phyloP scores from a whole-genome alignment of 176 grass and related monocot species.

The Pontederia crassipes region DNA sequence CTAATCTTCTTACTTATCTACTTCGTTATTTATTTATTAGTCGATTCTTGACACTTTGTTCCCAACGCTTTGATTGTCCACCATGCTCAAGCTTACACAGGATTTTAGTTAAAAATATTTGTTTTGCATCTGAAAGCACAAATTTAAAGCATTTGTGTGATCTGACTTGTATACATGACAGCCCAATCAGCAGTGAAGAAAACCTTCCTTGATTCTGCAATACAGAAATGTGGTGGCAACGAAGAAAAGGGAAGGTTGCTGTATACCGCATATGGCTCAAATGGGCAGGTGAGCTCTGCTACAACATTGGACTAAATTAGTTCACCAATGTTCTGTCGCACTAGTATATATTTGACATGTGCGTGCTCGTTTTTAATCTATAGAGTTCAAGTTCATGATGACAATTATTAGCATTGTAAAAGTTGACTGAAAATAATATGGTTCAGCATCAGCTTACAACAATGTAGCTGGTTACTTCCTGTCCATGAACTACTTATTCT shows the following conservation, averaged over 20 bases:
- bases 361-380: too few relatives aligned
- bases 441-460: background rate
- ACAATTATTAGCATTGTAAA: background rate
- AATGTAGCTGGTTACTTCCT: too few relatives aligned
- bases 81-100: too few relatives aligned
- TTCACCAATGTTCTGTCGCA: background rate
- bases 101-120: too few relatives aligned
- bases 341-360: background rate
- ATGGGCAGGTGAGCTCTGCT: slow-evolving; percentile 52
- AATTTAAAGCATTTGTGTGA: too few relatives aligned
- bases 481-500: too few relatives aligned
- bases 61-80: too few relatives aligned
- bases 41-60: too few relatives aligned
- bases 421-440: background rate
- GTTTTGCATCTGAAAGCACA: too few relatives aligned
- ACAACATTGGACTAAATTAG: background rate
- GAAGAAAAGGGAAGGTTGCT: slow-evolving; percentile 82
- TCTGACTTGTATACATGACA: slow-evolving; percentile 30
- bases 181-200: slow-evolving; percentile 81
- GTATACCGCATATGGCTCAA: slow-evolving; percentile 85
- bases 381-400: background rate
- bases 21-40: too few relatives aligned
- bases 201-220: slow-evolving; percentile 75
- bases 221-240: slow-evolving; percentile 80
- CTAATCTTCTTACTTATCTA: too few relatives aligned